A percentile compares a stretch with the other conserved stretches of the same genome.
Evolutionary conservation across 192 early-diverging fungal genomes (phyloP).

Genomic region (Haplosporangium gracile): DNA sequence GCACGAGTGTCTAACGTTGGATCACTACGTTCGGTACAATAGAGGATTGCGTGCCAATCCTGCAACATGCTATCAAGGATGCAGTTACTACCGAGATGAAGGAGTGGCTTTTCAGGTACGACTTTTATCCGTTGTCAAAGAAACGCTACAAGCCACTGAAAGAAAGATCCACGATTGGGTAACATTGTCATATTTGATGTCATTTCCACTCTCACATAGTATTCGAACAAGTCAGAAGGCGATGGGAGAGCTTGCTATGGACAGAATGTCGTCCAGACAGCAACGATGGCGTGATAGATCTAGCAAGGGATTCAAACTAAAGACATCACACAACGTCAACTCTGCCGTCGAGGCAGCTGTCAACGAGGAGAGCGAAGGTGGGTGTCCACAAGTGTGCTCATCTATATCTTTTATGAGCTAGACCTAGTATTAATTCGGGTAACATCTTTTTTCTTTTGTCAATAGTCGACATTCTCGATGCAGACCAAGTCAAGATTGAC

Average conservation of each 20-base stretch:
- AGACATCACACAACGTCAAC: constrained; percentile 73
- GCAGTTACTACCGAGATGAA: constrained; percentile 90
- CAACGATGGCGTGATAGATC: constrained; percentile 66
- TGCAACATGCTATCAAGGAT: constrained; percentile 88
- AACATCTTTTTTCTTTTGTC: background rate
- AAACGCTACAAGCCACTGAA: background rate
- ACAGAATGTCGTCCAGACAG: constrained; percentile 80
- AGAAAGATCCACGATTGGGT: background rate
- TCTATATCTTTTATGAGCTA: background rate
- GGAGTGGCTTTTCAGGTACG: constrained; percentile 90
- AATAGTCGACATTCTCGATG: constrained; percentile 73
- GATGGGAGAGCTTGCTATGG: constrained; percentile 89
- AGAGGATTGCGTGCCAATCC: constrained; percentile 91
- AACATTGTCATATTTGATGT: background rate
- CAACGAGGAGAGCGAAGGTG: constrained; percentile 87
- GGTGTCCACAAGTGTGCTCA: background rate
- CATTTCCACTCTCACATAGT: constrained; percentile 39
- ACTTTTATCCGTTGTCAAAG: background rate
- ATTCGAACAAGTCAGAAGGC: constrained; percentile 85
- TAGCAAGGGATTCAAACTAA: constrained; percentile 59
- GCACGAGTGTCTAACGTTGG: background rate
- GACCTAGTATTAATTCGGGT: background rate
- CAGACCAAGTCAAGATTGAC: constrained; percentile 85
- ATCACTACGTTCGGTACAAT: background rate
- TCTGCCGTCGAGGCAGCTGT: constrained; percentile 85